Evolutionary conservation across 371 early-diverging fungal species (phyloP).

Genomic region (Zancudomyces culisetae): DNA sequence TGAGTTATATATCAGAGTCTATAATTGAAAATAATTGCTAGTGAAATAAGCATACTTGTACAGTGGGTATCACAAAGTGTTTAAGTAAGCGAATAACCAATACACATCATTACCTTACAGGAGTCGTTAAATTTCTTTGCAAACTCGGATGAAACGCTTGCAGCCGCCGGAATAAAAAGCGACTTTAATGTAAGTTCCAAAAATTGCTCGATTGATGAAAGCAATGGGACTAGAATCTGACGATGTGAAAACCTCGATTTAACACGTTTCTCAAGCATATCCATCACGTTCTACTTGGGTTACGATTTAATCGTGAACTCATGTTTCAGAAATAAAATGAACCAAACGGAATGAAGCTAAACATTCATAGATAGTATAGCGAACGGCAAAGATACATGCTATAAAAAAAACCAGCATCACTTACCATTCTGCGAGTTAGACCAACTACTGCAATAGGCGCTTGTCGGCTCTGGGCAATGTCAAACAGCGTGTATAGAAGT

Average conservation of each 20-base stretch:
- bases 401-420: not conserved
- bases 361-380: not conserved
- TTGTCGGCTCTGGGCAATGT: conserved; percentile 63
- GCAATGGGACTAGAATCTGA: conserved; percentile 45
- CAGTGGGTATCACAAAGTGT: too few species aligned
- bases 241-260: conserved; percentile 86
- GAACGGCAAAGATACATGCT: conserved; percentile 6
- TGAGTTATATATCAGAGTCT: not conserved
- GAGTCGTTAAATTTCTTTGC: not conserved
- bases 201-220: conserved; percentile 35
- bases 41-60: too few species aligned
- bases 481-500: conserved; percentile 81
- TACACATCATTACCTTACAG: not conserved
- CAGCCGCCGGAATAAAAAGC: conserved; percentile 17
- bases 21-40: not conserved
- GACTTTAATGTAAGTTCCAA: conserved; percentile 28
- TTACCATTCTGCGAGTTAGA: conserved; percentile 49
- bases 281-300: conserved; percentile 34
- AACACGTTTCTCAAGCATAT: conserved; percentile 79
- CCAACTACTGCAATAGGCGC: conserved; percentile 76
- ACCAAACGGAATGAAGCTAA: not conserved
- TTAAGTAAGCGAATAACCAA: too few species aligned
- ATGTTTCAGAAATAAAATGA: not conserved
- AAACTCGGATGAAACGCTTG: not conserved
- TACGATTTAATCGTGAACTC: conserved; percentile 24